A percentile compares a stretch with the other conserved stretches of the same genome.
Evolutionary conservation across 495 filamentous ascomycete genomes (phyloP).

Genomic region (Aspergillus leporis): DNA sequence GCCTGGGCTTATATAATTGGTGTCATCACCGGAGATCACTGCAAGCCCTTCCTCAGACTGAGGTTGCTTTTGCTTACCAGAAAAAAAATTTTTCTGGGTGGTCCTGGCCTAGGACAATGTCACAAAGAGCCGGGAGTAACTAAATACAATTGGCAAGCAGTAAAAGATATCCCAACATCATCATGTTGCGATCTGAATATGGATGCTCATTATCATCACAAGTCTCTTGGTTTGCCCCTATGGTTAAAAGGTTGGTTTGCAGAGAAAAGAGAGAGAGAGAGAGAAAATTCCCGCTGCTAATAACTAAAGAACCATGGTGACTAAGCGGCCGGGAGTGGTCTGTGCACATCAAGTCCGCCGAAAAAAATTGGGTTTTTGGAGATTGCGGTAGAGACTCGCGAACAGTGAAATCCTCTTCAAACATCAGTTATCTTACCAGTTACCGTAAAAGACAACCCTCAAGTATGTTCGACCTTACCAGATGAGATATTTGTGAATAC

Average conservation of each 20-base stretch:
- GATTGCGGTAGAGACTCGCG: constrained; percentile 22
- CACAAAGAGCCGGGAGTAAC: constrained; percentile 6
- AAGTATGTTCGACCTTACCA: constrained; percentile 29
- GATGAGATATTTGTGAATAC: not conserved
- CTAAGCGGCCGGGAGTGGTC: constrained; percentile 30
- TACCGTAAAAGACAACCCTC: constrained; percentile 11
- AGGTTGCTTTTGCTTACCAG: constrained; percentile 28
- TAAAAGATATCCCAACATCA: constrained; percentile 10
- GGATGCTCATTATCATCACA: constrained; percentile 19
- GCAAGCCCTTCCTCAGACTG: constrained; percentile 17
- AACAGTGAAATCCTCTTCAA: not conserved
- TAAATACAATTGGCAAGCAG: constrained; percentile 16
- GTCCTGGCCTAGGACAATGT: constrained; percentile 8
- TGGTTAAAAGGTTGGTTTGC: constrained; percentile 8
- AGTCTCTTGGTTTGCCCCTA: constrained; percentile 8
- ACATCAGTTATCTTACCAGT: not conserved
- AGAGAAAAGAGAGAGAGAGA: constrained; percentile 26
- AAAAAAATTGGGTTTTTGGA: constrained; percentile 28
- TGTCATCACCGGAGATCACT: constrained; percentile 43
- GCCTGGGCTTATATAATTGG: constrained; percentile 49
- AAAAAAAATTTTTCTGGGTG: constrained; percentile 20
- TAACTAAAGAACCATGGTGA: constrained; percentile 35
- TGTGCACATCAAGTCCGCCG: constrained; percentile 15
- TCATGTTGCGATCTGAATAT: constrained; percentile 14
- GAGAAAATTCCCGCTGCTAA: constrained; percentile 25